These are phyloP conservation scores for Fusarium torulosum DNA, from an alignment of 2,329 filamentous ascomycete species.

Conservation along the genomic window DNA sequence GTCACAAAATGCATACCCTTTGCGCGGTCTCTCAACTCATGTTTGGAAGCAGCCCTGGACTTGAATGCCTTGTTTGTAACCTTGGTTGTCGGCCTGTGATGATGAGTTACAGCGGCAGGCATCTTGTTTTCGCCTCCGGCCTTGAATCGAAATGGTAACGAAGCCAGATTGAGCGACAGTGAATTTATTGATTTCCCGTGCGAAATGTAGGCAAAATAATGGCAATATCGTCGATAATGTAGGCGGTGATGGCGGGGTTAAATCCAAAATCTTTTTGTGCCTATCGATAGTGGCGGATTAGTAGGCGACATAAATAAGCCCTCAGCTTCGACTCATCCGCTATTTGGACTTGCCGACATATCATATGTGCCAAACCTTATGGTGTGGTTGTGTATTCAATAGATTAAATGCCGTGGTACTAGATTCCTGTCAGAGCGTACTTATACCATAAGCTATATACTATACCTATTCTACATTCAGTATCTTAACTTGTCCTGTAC, in stretches of 20 bases:
- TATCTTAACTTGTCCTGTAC: neutral
- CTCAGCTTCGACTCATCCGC: neutral
- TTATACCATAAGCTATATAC: no score
- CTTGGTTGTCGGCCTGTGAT: conserved; percentile 95
- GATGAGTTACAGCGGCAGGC: conserved; percentile 79
- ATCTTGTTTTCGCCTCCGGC: conserved; percentile 80
- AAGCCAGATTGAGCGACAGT: conserved; percentile 67
- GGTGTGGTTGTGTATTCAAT: no score
- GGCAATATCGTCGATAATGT: conserved; percentile 47
- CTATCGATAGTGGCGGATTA: conserved; percentile 52
- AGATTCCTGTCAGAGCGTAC: no score
- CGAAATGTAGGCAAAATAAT: conserved; percentile 36
- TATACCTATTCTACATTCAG: no score
- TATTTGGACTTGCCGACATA: no score
- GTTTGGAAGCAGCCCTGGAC: conserved; percentile 89
- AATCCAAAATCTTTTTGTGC: conserved; percentile 56
- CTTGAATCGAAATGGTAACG: conserved; percentile 89
- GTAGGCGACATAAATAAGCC: conserved; percentile 11
- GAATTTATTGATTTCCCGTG: conserved; percentile 23
- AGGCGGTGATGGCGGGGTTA: conserved; percentile 54
- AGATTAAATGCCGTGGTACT: no score
- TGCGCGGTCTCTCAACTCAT: conserved; percentile 82
- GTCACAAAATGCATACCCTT: conserved; percentile 75
- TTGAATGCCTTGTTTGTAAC: conserved; percentile 91
- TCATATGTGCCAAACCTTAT: no score